A percentile compares a stretch with the other conserved stretches of the same genome.
These are phyloP conservation scores for Yarrowia sp. DNA, from an alignment of 805 yeast species.

Conservation along the genomic window DNA sequence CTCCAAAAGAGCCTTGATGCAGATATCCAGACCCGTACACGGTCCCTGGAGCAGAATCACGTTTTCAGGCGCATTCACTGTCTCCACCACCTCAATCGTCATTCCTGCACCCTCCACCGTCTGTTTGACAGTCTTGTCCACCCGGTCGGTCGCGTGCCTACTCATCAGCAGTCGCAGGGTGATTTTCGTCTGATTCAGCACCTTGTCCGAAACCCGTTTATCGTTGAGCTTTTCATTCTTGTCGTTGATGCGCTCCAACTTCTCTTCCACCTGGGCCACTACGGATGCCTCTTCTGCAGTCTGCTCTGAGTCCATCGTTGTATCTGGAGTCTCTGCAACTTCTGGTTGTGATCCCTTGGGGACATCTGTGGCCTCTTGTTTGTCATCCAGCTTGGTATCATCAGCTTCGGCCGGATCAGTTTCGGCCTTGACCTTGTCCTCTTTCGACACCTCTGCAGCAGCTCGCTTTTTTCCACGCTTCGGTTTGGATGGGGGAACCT, in stretches of 20 bases:
- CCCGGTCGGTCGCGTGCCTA: conserved; percentile 2
- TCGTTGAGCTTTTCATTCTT: neutral
- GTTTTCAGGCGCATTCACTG: conserved; percentile 12
- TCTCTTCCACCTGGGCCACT: neutral
- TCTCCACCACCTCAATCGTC: conserved; percentile 11
- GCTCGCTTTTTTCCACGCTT: conserved; percentile 6
- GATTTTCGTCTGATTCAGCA: neutral
- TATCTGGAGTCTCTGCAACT: neutral
- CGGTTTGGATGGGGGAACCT: neutral
- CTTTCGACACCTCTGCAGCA: conserved; percentile 2
- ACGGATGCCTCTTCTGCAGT: neutral
- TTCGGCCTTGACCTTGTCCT: neutral
- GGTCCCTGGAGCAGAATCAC: conserved; percentile 9
- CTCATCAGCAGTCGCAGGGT: conserved; percentile 6
- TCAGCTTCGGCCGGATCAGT: neutral
- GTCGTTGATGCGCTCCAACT: conserved; percentile 4
- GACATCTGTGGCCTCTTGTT: neutral
- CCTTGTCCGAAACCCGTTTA: neutral
- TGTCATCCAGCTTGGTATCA: neutral
- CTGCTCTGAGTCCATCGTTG: neutral
- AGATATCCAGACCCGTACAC: neutral
- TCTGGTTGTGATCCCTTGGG: neutral
- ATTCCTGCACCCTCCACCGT: conserved; percentile 16
- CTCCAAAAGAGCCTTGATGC: conserved; percentile 5
- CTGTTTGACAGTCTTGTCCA: neutral